These are phyloP conservation scores for Dendryphion nanum DNA, from an alignment of 2,329 filamentous ascomycete species.

Conservation along the genomic window DNA sequence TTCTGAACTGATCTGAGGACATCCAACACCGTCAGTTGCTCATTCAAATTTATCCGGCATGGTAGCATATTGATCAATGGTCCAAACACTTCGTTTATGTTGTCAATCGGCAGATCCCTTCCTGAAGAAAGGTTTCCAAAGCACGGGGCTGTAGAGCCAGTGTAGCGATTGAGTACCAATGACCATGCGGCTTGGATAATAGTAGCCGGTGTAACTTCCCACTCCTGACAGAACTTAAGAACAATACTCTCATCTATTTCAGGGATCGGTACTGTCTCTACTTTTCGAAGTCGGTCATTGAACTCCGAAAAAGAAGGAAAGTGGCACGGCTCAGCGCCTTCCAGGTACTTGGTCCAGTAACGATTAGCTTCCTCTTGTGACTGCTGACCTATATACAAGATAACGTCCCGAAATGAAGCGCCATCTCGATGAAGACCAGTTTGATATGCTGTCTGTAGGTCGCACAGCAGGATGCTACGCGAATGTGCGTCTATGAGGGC, in stretches of 20 bases:
- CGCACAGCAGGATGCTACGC: constrained; percentile 44
- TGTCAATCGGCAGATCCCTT: constrained; percentile 42
- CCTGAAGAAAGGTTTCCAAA: constrained; percentile 44
- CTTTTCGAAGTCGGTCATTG: too few relatives aligned
- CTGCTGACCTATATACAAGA: too few relatives aligned
- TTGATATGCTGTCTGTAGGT: constrained; percentile 37
- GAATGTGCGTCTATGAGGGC: constrained; percentile 49
- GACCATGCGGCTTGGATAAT: constrained; percentile 36
- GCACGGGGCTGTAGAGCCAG: constrained; percentile 27
- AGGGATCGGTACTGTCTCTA: constrained; percentile 7
- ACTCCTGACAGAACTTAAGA: not conserved
- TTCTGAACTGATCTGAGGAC: too few relatives aligned
- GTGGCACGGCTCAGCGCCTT: constrained; percentile 47
- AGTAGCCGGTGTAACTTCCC: constrained; percentile 12
- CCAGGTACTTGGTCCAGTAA: constrained; percentile 51
- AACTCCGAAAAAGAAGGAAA: constrained; percentile 51
- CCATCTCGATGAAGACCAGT: too few relatives aligned
- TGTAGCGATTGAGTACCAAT: constrained; percentile 29
- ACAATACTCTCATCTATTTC: constrained; percentile 8
- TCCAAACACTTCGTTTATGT: constrained; percentile 46
- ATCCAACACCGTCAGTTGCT: constrained; percentile 12
- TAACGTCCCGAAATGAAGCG: too few relatives aligned
- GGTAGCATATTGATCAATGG: constrained; percentile 41
- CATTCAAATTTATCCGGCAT: constrained; percentile 37
- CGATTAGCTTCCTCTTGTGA: too few relatives aligned